Conservation (phyloP, 495 filamentous ascomycete species). For the Elaphomyces granulatus region DNA sequence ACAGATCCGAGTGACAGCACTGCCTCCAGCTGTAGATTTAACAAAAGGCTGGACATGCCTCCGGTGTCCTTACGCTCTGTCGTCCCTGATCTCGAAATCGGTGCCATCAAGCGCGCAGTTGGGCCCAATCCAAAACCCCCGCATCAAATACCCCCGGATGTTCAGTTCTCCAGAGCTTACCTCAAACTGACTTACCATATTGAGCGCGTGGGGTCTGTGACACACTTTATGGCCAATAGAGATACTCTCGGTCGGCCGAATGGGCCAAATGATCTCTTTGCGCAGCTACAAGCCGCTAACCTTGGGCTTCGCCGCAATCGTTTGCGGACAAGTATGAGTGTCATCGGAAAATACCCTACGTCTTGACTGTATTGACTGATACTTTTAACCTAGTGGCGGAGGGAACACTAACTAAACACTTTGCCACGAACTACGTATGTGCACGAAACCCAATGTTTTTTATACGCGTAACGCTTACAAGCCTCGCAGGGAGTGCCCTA, state of each 20-base stretch:
- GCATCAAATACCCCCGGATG: constrained; percentile 7
- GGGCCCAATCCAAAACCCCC: constrained; percentile 7
- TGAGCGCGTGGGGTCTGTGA: constrained; percentile 39
- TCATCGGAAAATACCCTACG: too few relatives aligned
- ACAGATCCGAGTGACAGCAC: constrained; percentile 5
- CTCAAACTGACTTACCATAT: constrained; percentile 22
- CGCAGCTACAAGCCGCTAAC: constrained; percentile 40
- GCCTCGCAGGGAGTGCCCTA: constrained; percentile 58
- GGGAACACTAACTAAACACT: constrained; percentile 42
- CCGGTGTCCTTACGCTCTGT: constrained; percentile 24
- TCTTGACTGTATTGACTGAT: too few relatives aligned
- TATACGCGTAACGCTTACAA: too few relatives aligned
- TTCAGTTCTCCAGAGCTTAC: constrained; percentile 13
- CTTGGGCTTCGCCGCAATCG: constrained; percentile 45
- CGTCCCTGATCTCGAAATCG: constrained; percentile 17
- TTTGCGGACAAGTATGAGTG: constrained; percentile 26
- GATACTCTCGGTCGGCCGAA: constrained; percentile 30
- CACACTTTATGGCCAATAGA: constrained; percentile 44
- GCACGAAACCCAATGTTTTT: too few relatives aligned
- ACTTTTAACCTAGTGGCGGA: too few relatives aligned
- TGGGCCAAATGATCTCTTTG: constrained; percentile 53
- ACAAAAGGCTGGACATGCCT: constrained; percentile 19
- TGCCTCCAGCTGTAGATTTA: constrained; percentile 33
- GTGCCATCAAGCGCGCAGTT: constrained; percentile 15
- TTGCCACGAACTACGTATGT: constrained; percentile 57